phyloP scores from a whole-genome alignment of 306 rosid genomes.

The Gleditsia sinensis region DNA sequence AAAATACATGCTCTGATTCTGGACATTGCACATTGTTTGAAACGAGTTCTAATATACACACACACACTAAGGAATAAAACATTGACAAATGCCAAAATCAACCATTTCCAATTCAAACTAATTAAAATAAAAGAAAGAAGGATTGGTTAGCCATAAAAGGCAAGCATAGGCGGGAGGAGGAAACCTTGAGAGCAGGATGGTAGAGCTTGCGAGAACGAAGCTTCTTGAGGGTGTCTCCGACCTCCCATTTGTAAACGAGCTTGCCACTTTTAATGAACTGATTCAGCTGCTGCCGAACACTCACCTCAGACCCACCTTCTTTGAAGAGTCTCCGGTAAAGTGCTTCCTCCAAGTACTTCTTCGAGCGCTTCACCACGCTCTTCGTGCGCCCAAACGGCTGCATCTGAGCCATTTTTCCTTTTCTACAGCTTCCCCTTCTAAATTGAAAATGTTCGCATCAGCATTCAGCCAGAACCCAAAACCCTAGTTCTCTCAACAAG shows the following conservation, averaged over 20 bases:
- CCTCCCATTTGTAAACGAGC: constrained; percentile 96
- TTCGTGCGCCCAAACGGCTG: constrained; percentile 58
- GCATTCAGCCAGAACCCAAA: constrained; percentile 24
- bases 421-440: not conserved
- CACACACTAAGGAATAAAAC: no score
- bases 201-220: constrained; percentile 78
- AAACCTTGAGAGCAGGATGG: constrained; percentile 85
- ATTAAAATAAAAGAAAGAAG: not conserved
- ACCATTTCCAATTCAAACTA: not conserved
- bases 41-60: not conserved
- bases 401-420: constrained; percentile 57
- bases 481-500: constrained; percentile 37
- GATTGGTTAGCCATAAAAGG: not conserved
- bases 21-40: not conserved
- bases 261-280: constrained; percentile 65
- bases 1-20: not conserved
- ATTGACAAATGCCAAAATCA: not conserved
- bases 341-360: constrained; percentile 78
- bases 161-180: no score
- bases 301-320: constrained; percentile 67
- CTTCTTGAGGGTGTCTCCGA: constrained; percentile 78
- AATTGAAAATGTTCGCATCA: not conserved
- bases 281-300: constrained; percentile 67
- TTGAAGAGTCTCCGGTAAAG: constrained; percentile 70
- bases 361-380: constrained; percentile 68